Conservation (phyloP, 2,329 filamentous ascomycete genomes). For the Fusarium decemcellulare region DNA sequence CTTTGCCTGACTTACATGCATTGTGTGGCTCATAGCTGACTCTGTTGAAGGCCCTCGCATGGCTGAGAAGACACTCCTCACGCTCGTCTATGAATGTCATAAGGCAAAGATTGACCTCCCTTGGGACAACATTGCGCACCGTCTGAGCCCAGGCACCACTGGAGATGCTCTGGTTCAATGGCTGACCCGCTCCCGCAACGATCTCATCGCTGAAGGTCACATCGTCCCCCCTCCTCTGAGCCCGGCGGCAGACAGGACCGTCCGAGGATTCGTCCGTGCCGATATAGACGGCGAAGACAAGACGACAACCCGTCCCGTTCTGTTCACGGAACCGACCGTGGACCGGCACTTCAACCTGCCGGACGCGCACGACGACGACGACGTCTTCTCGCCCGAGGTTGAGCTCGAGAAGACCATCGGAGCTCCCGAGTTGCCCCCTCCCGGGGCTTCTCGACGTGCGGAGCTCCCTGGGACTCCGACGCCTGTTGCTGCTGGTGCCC, state of each 20-base stretch:
- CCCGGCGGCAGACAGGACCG: conserved; percentile 42
- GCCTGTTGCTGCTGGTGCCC: neutral
- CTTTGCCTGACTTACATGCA: neutral
- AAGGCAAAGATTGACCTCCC: conserved; percentile 52
- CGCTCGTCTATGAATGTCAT: conserved; percentile 57
- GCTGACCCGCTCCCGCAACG: conserved; percentile 52
- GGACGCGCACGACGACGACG: conserved; percentile 24
- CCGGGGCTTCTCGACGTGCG: neutral
- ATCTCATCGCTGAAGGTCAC: conserved; percentile 57
- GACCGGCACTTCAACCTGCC: conserved; percentile 52
- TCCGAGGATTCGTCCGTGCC: conserved; percentile 53
- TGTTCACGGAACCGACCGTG: conserved; percentile 50
- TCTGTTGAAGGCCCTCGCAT: conserved; percentile 58
- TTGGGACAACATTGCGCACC: conserved; percentile 58
- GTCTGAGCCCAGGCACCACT: conserved; percentile 58
- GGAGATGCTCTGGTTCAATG: conserved; percentile 56
- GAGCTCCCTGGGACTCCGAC: neutral
- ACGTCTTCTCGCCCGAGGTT: neutral
- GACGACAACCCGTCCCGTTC: conserved; percentile 47
- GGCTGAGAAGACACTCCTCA: conserved; percentile 60
- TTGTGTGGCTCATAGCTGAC: conserved; percentile 7
- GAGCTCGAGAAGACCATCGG: neutral
- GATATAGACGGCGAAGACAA: conserved; percentile 44
- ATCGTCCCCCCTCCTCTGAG: conserved; percentile 55
- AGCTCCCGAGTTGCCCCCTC: neutral